These are phyloP conservation scores for Colletotrichum graminicola DNA, from an alignment of 2,329 filamentous ascomycete genomes.

Conservation along the genomic window DNA sequence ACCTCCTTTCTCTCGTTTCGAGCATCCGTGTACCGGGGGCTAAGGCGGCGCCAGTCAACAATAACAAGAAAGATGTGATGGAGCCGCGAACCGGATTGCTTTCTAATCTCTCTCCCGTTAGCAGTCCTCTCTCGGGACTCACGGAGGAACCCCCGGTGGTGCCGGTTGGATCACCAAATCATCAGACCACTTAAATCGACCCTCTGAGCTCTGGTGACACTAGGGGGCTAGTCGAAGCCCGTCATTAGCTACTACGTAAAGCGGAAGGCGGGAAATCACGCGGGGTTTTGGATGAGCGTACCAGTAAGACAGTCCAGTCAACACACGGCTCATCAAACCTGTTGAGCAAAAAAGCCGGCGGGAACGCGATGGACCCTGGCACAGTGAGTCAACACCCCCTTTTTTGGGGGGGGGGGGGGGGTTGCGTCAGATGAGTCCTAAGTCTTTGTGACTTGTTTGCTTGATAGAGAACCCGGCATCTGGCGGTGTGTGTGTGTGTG, in stretches of 20 bases:
- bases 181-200: conserved; percentile 16
- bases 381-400: conserved; percentile 5
- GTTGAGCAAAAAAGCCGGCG: background rate
- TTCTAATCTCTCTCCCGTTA: conserved; percentile 24
- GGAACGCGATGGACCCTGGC: conserved; percentile 12
- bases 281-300: background rate
- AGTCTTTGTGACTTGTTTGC: background rate
- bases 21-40: background rate
- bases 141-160: conserved; percentile 18
- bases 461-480: background rate
- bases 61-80: conserved; percentile 23
- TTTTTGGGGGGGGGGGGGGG: too few relatives aligned
- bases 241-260: conserved; percentile 30
- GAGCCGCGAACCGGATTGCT: conserved; percentile 36
- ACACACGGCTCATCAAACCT: background rate
- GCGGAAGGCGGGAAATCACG: background rate
- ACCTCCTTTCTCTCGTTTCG: background rate
- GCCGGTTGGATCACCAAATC: conserved; percentile 27
- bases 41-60: conserved; percentile 5
- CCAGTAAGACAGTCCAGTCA: background rate
- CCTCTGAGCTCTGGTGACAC: conserved; percentile 4
- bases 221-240: conserved; percentile 21
- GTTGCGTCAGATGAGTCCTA: background rate
- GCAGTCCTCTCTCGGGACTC: conserved; percentile 17
- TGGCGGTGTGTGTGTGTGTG: background rate